These are phyloP conservation scores for Carex arenaria DNA, from an alignment of 202 grass and related monocot genomes.

Conservation along the genomic window DNA sequence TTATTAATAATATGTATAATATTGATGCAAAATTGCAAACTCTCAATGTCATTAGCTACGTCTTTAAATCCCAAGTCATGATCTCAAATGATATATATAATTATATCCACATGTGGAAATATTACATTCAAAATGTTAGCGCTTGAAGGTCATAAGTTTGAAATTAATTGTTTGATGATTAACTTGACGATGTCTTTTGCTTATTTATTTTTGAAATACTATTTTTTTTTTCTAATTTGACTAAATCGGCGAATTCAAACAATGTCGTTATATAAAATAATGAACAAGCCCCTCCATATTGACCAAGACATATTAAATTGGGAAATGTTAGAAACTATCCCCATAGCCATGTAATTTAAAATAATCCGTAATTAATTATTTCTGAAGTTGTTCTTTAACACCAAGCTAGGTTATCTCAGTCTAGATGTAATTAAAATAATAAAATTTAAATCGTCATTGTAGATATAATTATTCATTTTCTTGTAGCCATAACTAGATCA, in stretches of 20 bases:
- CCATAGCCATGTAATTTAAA: background rate
- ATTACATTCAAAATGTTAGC: no score
- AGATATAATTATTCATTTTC: background rate
- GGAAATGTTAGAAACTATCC: background rate
- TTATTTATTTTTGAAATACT: background rate
- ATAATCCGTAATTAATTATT: background rate
- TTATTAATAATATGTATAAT: background rate
- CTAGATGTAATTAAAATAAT: background rate
- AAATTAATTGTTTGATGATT: background rate
- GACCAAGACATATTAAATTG: background rate
- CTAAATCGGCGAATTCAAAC: background rate
- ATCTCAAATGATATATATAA: background rate
- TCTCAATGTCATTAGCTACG: background rate
- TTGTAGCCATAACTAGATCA: background rate
- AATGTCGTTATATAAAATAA: background rate
- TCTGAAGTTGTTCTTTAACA: background rate
- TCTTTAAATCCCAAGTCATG: background rate
- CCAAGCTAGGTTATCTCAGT: background rate
- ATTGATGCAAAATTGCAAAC: background rate
- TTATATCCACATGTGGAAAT: background rate
- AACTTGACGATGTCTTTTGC: background rate
- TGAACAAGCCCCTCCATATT: background rate
- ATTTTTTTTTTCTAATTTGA: background rate
- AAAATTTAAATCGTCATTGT: no score
- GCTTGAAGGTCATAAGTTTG: background rate